Conservation (phyloP, 1,284 basidiomycete species). For the Xerocomus amazonicus region DNA sequence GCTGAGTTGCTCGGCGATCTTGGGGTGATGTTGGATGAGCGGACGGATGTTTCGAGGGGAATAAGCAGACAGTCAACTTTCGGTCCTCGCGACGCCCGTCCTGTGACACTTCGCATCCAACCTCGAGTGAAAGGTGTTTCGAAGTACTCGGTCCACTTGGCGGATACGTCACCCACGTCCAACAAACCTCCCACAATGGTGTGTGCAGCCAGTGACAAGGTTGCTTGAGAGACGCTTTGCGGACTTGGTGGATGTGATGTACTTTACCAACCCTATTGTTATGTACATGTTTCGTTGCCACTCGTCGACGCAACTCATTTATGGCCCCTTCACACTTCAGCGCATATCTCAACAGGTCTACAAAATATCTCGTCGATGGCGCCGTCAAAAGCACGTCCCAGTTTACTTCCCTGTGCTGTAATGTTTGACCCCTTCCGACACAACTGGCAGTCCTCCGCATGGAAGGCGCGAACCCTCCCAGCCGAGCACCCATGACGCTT, state of each 20-base stretch:
- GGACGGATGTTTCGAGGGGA: not conserved
- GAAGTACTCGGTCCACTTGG: constrained; percentile 4
- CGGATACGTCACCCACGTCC: not conserved
- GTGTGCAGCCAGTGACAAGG: constrained; percentile 1
- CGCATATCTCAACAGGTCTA: constrained; percentile 37
- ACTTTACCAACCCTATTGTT: too few relatives aligned
- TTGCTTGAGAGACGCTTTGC: constrained; percentile 3
- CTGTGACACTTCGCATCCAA: constrained; percentile 1
- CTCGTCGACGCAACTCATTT: not conserved
- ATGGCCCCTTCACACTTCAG: constrained; percentile 36
- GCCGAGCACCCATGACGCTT: constrained; percentile 55
- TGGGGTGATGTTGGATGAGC: not conserved
- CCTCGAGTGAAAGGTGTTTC: constrained; percentile 2
- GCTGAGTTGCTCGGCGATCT: not conserved
- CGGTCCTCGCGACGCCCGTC: not conserved
- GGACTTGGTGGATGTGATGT: not conserved
- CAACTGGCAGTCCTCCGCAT: constrained; percentile 57
- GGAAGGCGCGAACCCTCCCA: constrained; percentile 63
- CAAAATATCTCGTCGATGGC: constrained; percentile 33
- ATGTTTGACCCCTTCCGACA: constrained; percentile 13
- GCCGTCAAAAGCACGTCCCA: constrained; percentile 33
- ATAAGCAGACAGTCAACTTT: constrained; percentile 3
- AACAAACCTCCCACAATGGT: not conserved
- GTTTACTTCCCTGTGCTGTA: constrained; percentile 6
- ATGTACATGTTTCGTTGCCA: not conserved